Evolutionary conservation across 805 yeast species (phyloP), one percentile per base, ranked within the genome.

Genomic region (Cyberlindnera mycetangii): DNA sequence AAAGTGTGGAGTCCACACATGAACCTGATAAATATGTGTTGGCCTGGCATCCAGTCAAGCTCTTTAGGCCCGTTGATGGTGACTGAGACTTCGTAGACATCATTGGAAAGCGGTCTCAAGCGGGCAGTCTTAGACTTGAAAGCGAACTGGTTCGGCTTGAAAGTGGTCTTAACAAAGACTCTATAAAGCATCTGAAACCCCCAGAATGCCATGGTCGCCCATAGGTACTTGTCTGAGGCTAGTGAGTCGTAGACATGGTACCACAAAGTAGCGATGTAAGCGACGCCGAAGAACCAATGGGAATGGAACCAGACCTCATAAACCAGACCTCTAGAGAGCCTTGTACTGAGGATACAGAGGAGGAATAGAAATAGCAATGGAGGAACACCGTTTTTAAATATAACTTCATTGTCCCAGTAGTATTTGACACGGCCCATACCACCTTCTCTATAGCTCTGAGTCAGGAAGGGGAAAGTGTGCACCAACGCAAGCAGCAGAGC

Each of bases 231-330:
- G 30, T 71, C 65, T 32, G 72, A 54, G 28, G 61, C 61, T 33
- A 75, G 55, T 8, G 48, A 24, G 1, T 55, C 65, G 48, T 60
- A 59, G 17, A 66, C 64, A 55, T 78, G 84, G 66, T 69, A 69
- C 32, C 68, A 67, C 48, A 78, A 59, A 7, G 75, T 64, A 17
- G 69, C 76, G 47, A 70, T 66, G 53, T 70, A 76, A 0, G 72
- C 80, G 31, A 74, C 52, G 0, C 77, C 83, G 35, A 69, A 50
- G 12, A 74, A 48, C 83, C 83, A 78, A 57, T 79, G 84, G 9
- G 68, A 40, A 47, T 76, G 79, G 45, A 71, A 61, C 54, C 77
- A 78, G 2, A 66, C 50, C 53, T 78, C 83, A 52, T 79, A 78
- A 35, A 59, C 53, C 16, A 47, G 38, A 15, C 60, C 62, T 47